Evolutionary conservation across 2,329 filamentous ascomycete genomes (phyloP), one percentile per base, ranked within the genome.

Genomic region (Aspergillus viridinutans): DNA sequence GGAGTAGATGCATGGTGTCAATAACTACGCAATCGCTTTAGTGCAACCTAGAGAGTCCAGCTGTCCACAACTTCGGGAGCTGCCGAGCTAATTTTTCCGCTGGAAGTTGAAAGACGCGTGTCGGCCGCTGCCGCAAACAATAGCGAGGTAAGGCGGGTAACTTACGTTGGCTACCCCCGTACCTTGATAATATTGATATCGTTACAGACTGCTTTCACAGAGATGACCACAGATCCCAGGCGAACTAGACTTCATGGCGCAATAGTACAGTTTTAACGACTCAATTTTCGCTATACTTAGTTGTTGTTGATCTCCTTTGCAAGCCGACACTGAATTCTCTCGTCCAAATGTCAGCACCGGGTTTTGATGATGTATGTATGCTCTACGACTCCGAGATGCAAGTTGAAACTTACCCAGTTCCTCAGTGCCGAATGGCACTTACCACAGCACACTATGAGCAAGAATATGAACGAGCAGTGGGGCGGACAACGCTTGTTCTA

Each of bases 401-500:
- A 50, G 32, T 35, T 54, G n/a, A 21, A 49, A 53, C 57, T 58
- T 38, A 58, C 53, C 57, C 28, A 49, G 32, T 50, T 17, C 28
- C 45, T 6, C 49, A 70, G 71, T 69, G 55, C 54, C 73, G 81
- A 62, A 77, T 82, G 68, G 76, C 81, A 43, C 74, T 85, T 49
- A 77, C 78, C 55, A 83, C 80, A 49, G 72, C 79, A 45, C 73
- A 71, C 17, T 81, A 92, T 53, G 90, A 95, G 70, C 76, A 89
- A 59, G 84, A 84, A 65, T 90, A 92, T 70, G 85, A 88, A 63
- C 81, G 82, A 58, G 83, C 82, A 62, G 74, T 83, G 54, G 85
- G 88, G 64, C 80, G 86, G 54, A 83, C 88, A 38, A 83, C 90
- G 53, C 78, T 87, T 10, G 80, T 95, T 55, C 77, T 85, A 63